A percentile compares a stretch with the other conserved stretches of the same genome.
Evolutionary conservation across 2,329 filamentous ascomycete species (phyloP).

Genomic region (Dothistroma septosporum): DNA sequence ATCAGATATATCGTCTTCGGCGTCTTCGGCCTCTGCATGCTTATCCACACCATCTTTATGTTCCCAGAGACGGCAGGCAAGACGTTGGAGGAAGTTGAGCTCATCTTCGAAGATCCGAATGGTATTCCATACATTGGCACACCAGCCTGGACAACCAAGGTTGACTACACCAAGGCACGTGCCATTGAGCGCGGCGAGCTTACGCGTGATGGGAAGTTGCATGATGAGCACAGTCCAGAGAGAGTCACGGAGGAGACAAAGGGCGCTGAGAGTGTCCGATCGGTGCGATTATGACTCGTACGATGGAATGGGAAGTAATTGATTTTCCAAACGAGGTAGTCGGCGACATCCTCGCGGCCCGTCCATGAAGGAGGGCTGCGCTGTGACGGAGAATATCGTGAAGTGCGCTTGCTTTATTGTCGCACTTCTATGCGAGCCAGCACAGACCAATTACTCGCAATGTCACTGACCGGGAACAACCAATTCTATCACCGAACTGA

Average conservation of each 20-base stretch:
- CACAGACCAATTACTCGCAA: too few species aligned
- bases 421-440: too few species aligned
- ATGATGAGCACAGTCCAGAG: constrained; percentile 4
- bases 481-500: too few species aligned
- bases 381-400: too few species aligned
- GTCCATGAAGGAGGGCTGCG: too few species aligned
- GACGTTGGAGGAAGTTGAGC: constrained; percentile 72
- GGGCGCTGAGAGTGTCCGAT: background rate
- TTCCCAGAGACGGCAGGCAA: constrained; percentile 70
- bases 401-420: too few species aligned
- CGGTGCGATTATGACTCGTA: background rate
- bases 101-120: constrained; percentile 55
- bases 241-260: background rate
- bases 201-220: background rate
- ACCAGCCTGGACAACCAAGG: constrained; percentile 10
- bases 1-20: constrained; percentile 64
- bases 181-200: constrained; percentile 9
- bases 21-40: constrained; percentile 63
- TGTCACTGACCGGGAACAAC: too few species aligned
- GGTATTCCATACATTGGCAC: constrained; percentile 42
- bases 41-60: constrained; percentile 57
- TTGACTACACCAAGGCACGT: constrained; percentile 1
- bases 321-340: too few species aligned
- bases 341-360: too few species aligned
- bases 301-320: background rate